Percentiles rank a stretch among this genome's conserved stretches.
Evolutionary conservation across 495 filamentous ascomycete species (phyloP).

Genomic region (Niebla homalea): DNA sequence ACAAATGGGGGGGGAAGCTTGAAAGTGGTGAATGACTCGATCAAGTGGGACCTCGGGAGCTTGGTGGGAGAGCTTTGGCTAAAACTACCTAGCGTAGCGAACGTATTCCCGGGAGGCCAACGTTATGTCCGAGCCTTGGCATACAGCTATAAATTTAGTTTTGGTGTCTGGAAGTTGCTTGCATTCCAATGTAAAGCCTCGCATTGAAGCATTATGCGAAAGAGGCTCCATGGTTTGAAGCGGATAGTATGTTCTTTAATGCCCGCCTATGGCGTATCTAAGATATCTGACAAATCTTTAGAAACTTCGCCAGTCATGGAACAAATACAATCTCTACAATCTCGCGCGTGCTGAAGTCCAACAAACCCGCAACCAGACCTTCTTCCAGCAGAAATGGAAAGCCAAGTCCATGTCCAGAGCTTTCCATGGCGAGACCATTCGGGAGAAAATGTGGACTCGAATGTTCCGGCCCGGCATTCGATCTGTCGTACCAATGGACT

Average conservation of each 20-base stretch:
- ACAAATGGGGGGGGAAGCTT: too few relatives aligned
- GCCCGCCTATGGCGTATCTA: neutral
- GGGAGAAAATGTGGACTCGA: constrained; percentile 77
- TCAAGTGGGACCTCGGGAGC: too few relatives aligned
- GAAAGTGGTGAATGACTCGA: too few relatives aligned
- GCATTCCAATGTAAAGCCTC: neutral
- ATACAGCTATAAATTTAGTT: too few relatives aligned
- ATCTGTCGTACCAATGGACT: constrained; percentile 75
- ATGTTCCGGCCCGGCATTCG: constrained; percentile 73
- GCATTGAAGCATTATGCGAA: constrained; percentile 32
- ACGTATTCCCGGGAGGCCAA: too few relatives aligned
- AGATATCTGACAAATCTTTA: constrained; percentile 20
- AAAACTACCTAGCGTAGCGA: too few relatives aligned
- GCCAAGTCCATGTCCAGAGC: constrained; percentile 70
- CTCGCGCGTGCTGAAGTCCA: constrained; percentile 39
- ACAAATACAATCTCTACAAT: constrained; percentile 94
- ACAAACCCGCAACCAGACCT: constrained; percentile 39
- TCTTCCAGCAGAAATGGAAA: constrained; percentile 96
- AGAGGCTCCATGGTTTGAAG: constrained; percentile 51
- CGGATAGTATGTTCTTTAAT: constrained; percentile 33
- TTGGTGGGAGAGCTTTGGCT: too few relatives aligned
- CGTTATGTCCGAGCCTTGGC: neutral
- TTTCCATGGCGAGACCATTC: constrained; percentile 91
- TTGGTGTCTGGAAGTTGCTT: neutral
- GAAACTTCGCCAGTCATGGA: constrained; percentile 96